Percentiles rank a stretch among this genome's conserved stretches.
phyloP scores from a whole-genome alignment of 1,284 basidiomycete genomes.

The Ustanciosporium gigantosporum region DNA sequence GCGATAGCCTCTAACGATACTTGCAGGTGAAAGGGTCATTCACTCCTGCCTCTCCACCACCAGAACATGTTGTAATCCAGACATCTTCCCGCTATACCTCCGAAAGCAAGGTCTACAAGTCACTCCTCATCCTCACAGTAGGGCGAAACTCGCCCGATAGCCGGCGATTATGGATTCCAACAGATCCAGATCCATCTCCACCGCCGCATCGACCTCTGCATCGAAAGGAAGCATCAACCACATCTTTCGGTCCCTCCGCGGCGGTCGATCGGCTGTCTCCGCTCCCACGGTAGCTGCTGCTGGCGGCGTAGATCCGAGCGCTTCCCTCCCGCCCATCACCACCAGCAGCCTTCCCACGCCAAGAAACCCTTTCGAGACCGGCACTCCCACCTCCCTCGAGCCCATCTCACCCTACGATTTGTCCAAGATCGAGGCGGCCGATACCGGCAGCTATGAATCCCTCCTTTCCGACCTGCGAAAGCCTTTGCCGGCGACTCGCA shows the following conservation, averaged over 20 bases:
- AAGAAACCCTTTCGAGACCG: slow-evolving; percentile 6
- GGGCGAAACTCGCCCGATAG: no score
- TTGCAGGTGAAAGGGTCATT: no score
- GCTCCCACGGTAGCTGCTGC: slow-evolving; percentile 4
- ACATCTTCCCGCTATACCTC: no score
- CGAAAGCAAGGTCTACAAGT: no score
- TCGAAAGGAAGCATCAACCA: slow-evolving; percentile 33
- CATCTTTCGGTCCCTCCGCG: slow-evolving; percentile 29
- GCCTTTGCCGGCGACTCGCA: slow-evolving; percentile 31
- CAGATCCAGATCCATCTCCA: background rate
- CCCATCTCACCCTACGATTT: slow-evolving; percentile 32
- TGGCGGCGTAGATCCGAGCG: slow-evolving; percentile 18
- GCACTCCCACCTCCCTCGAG: slow-evolving; percentile 11
- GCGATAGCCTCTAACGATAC: no score
- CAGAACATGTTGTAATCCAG: no score
- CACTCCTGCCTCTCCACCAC: no score
- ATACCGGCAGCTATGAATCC: slow-evolving; percentile 17
- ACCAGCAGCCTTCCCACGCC: slow-evolving; percentile 18
- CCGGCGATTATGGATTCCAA: background rate
- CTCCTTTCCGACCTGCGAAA: slow-evolving; percentile 26
- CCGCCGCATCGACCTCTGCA: slow-evolving; percentile 2
- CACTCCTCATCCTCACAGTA: no score
- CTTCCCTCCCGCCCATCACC: slow-evolving; percentile 28
- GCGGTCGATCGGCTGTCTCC: slow-evolving; percentile 6
- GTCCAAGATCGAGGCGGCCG: slow-evolving; percentile 15